Percentiles rank a stretch among this genome's conserved stretches.
These are phyloP conservation scores for Trametes meyenii DNA, from an alignment of 768 basidiomycete species.

Conservation along the genomic window DNA sequence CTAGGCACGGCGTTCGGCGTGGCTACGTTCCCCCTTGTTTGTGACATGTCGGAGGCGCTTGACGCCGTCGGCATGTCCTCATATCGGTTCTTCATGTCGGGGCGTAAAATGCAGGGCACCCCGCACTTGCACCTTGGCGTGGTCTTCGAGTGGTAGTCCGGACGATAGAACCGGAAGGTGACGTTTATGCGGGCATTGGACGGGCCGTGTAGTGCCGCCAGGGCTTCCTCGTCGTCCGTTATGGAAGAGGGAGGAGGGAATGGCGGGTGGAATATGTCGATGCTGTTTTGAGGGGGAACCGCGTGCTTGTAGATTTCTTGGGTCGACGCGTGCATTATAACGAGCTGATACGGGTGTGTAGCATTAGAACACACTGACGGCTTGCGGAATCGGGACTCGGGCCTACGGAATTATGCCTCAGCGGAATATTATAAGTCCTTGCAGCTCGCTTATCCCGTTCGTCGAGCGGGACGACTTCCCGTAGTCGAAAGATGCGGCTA, in stretches of 20 bases:
- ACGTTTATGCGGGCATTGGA: slow-evolving; percentile 81
- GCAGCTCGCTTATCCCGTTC: slow-evolving; percentile 59
- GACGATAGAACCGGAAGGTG: slow-evolving; percentile 85
- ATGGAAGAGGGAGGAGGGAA: slow-evolving; percentile 27
- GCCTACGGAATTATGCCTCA: slow-evolving; percentile 77
- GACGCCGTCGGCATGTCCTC: slow-evolving; percentile 6
- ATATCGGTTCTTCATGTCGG: slow-evolving; percentile 78
- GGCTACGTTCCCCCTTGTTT: background rate
- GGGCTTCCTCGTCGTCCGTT: slow-evolving; percentile 7
- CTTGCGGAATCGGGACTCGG: background rate
- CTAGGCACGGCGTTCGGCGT: background rate
- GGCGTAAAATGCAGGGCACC: slow-evolving; percentile 66
- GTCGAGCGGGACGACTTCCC: slow-evolving; percentile 73
- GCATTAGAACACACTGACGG: background rate
- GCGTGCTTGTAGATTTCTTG: slow-evolving; percentile 85
- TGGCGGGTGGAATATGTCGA: slow-evolving; percentile 73
- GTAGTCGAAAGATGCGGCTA: slow-evolving; percentile 67
- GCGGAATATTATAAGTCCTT: slow-evolving; percentile 75
- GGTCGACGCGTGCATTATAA: slow-evolving; percentile 86
- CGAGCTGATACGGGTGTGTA: slow-evolving; percentile 55
- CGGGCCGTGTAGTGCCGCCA: slow-evolving; percentile 37
- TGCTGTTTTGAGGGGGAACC: slow-evolving; percentile 67
- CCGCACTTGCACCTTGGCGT: slow-evolving; percentile 77
- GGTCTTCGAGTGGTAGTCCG: slow-evolving; percentile 68
- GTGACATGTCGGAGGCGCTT: background rate